A percentile compares a stretch with the other conserved stretches of the same genome.
Evolutionary conservation across 2,329 filamentous ascomycete species (phyloP).

Genomic region (Stachybotrys echinatus): DNA sequence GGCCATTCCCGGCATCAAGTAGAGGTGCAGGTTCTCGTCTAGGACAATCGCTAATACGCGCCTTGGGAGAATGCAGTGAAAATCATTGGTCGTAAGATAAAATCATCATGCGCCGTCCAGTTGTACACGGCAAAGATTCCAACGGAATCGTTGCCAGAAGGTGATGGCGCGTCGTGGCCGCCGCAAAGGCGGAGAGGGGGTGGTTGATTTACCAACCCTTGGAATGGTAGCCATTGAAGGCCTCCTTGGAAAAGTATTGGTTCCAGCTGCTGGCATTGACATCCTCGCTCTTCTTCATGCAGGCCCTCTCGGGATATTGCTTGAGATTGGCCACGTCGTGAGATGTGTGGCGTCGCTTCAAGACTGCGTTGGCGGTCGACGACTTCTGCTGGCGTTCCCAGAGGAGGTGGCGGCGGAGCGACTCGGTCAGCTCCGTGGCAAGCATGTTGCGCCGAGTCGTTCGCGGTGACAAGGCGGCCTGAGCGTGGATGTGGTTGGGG

Average conservation of each 20-base stretch:
- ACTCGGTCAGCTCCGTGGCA: conserved; percentile 88
- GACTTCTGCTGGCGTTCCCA: conserved; percentile 96
- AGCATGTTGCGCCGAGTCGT: conserved; percentile 96
- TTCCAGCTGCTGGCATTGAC: conserved; percentile 73
- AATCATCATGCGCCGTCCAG: conserved; percentile 18
- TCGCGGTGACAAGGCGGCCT: conserved; percentile 78
- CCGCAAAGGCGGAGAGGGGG: background rate
- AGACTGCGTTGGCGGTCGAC: conserved; percentile 77
- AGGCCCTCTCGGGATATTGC: conserved; percentile 66
- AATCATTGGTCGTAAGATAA: conserved; percentile 18
- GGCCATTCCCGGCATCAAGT: background rate
- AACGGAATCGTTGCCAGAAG: conserved; percentile 6
- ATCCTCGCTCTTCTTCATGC: conserved; percentile 54
- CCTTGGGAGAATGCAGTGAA: conserved; percentile 6
- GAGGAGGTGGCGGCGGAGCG: conserved; percentile 81
- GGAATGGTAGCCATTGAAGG: conserved; percentile 44
- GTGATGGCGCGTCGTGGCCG: background rate
- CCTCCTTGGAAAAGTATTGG: conserved; percentile 77
- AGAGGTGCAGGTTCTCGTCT: background rate
- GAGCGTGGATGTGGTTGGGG: conserved; percentile 57
- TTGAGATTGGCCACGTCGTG: conserved; percentile 86
- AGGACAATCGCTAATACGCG: background rate
- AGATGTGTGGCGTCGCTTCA: conserved; percentile 86
- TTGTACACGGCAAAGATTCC: conserved; percentile 17
- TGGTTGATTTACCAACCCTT: conserved; percentile 39